Conservation (phyloP, 2,329 filamentous ascomycete genomes). For the Fusarium xyrophilum region DNA sequence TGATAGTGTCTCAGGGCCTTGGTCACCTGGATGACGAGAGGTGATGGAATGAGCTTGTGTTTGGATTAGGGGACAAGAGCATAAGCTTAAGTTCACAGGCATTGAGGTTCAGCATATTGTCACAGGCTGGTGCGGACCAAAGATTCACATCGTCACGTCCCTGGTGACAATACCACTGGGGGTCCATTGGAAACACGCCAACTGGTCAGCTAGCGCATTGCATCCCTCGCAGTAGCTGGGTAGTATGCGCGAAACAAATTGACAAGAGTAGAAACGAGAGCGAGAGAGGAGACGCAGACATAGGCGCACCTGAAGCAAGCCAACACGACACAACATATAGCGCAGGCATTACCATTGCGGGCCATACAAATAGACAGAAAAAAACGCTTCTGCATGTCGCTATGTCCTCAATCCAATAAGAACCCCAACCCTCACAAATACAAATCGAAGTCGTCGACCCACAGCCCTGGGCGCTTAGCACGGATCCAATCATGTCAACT, state of each 20-base stretch:
- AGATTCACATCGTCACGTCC: neutral
- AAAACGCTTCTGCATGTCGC: constrained; percentile 39
- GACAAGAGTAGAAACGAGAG: constrained; percentile 19
- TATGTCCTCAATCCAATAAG: constrained; percentile 20
- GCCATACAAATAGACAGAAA: neutral
- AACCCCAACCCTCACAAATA: constrained; percentile 27
- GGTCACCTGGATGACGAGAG: constrained; percentile 17
- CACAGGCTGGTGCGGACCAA: neutral
- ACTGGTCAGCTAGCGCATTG: constrained; percentile 32
- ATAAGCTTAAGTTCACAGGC: constrained; percentile 9
- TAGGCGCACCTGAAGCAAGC: constrained; percentile 18
- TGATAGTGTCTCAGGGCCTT: constrained; percentile 16
- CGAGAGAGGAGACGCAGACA: constrained; percentile 1
- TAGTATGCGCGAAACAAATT: constrained; percentile 28
- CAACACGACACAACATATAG: constrained; percentile 20
- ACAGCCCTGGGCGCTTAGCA: constrained; percentile 46
- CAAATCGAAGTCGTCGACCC: constrained; percentile 28
- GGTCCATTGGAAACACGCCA: constrained; percentile 18
- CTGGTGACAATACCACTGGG: constrained; percentile 6
- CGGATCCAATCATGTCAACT: constrained; percentile 44
- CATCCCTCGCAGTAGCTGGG: constrained; percentile 40
- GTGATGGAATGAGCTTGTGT: constrained; percentile 5
- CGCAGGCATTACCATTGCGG: constrained; percentile 11
- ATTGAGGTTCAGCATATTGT: neutral
- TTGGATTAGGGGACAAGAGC: constrained; percentile 16